Percentiles rank a stretch among this genome's conserved stretches.
These are phyloP conservation scores for Calonectria pseudoturangicola DNA, from an alignment of 2,329 filamentous ascomycete genomes.

Conservation along the genomic window DNA sequence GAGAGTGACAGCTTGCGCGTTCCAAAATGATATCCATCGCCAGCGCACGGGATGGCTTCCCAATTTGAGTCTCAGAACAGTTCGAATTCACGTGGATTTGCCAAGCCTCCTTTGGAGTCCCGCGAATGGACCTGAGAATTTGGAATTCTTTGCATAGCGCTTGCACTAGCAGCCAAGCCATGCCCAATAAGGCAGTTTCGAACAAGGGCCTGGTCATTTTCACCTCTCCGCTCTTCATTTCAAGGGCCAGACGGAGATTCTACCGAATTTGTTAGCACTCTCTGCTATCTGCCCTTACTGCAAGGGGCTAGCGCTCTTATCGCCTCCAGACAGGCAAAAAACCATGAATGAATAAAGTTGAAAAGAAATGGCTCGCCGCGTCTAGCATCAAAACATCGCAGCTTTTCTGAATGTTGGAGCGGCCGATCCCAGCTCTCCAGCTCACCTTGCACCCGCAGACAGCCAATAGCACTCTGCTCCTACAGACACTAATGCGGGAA, in stretches of 20 bases:
- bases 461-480: conserved; percentile 13
- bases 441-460: neutral
- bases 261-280: conserved; percentile 5
- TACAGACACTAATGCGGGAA: conserved; percentile 29
- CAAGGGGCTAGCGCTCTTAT: conserved; percentile 2
- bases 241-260: conserved; percentile 6
- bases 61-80: too few species aligned
- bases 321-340: neutral
- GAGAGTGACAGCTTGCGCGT: too few species aligned
- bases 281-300: neutral
- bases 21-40: too few species aligned
- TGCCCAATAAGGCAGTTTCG: conserved; percentile 10
- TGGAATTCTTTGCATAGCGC: conserved; percentile 15
- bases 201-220: neutral
- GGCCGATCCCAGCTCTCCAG: conserved; percentile 20
- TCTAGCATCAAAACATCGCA: conserved; percentile 2
- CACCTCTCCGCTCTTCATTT: conserved; percentile 14
- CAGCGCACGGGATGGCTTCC: too few species aligned
- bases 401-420: conserved; percentile 10
- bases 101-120: too few species aligned
- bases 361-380: conserved; percentile 23
- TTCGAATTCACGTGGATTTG: too few species aligned
- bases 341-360: conserved; percentile 20
- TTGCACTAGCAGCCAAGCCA: neutral
- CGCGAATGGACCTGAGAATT: neutral